Evolutionary conservation across 164 flowering plant species (phyloP), one percentile per base, ranked within the genome.

Genomic region (Liriodendron chinense): DNA sequence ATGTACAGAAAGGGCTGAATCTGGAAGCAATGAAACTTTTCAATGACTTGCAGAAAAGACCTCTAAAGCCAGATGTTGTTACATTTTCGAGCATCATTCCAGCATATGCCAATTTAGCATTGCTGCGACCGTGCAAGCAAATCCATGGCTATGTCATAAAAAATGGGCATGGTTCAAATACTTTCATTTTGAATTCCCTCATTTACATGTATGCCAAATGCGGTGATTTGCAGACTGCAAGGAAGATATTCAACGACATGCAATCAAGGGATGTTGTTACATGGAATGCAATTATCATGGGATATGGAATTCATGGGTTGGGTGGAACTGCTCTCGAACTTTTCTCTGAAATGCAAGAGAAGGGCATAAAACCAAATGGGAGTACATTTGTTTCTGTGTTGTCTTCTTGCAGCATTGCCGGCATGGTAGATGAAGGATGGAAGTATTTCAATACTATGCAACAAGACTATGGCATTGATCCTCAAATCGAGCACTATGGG

Each of bases 281-380:
- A 7, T 93, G 95, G 97, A 90, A 89, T 79, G 76, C 86, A 0
- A 82, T 91, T 26, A 91, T 92, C 62, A 84, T 89, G 90, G 92
- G 84, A 25, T 86, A 89, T 80, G 97, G 87, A 20, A 84, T 88
- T 70, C 93, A 92, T 80, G 97, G 94, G 8, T 82, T 72, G 67
- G 93, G 90, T 16, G 62, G 47, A 78, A 47, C 34, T 20, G 80
- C 91, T 13, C 59, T 85, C 20, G 65, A 80, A 13, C 73, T 88
- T 61, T 92, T 89, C 82, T 75, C 69, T 16, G 47, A 77, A 64
- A 92, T 90, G 97, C 73, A 24, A 49, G 79, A 81, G 28, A 47
- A 59, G 22, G 86, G 87, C 22, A 47, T 85, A 14, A 28, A 78
- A 67, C 94, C 94, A 5, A 89, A 91, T 75, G 75, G 16, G 26